phyloP scores from a whole-genome alignment of 768 basidiomycete genomes.

The Suillus alpinus region DNA sequence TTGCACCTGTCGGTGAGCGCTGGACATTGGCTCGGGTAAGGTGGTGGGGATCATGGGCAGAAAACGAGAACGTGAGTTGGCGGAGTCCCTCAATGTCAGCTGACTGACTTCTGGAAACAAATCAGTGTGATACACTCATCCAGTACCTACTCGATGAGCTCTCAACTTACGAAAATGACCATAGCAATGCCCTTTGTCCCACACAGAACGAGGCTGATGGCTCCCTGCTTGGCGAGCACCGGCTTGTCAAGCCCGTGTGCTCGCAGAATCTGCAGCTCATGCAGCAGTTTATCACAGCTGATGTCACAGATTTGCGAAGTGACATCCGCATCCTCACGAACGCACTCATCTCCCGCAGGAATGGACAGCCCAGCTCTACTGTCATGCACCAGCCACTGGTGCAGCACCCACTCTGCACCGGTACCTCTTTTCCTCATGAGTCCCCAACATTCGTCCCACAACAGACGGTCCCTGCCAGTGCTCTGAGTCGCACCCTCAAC shows the following conservation, averaged over 20 bases:
- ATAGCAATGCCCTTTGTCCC: not conserved
- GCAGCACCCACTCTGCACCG: not conserved
- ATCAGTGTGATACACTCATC: not conserved
- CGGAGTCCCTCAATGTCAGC: not conserved
- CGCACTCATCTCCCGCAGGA: not conserved
- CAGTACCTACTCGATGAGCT: not conserved
- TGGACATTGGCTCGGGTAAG: slow-evolving; percentile 34
- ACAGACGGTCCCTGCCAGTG: not conserved
- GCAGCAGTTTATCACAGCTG: not conserved
- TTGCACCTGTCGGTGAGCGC: slow-evolving; percentile 28
- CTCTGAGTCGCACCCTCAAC: too few relatives aligned
- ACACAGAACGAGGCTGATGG: not conserved
- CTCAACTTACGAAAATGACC: not conserved
- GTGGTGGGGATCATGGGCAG: slow-evolving; percentile 39
- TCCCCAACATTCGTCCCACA: not conserved
- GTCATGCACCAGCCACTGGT: not conserved
- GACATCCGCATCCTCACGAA: not conserved
- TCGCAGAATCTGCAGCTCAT: not conserved
- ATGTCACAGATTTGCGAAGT: not conserved
- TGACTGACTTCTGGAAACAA: not conserved
- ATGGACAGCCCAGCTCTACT: not conserved
- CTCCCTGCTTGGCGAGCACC: not conserved
- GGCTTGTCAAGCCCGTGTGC: not conserved
- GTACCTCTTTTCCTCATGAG: not conserved
- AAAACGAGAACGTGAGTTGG: not conserved